These are phyloP conservation scores for Albophoma yamanashiensis DNA, from an alignment of 2,329 filamentous ascomycete genomes.

Conservation along the genomic window DNA sequence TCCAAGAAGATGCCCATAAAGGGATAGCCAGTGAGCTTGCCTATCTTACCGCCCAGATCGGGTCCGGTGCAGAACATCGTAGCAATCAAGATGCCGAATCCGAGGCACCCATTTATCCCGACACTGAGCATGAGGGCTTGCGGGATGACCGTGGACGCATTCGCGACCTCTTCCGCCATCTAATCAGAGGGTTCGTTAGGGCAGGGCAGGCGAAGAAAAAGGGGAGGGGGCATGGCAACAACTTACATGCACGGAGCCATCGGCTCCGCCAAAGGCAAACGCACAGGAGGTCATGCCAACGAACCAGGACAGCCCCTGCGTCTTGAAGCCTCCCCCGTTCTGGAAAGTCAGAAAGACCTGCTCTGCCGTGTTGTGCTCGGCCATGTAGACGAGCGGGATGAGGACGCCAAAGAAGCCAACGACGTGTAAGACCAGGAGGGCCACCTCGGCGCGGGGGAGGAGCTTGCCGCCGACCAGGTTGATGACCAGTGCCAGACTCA, in stretches of 20 bases:
- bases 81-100: neutral
- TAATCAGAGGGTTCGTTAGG: neutral
- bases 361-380: neutral
- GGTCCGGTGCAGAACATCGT: neutral
- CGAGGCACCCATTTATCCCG: neutral
- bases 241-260: neutral
- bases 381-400: neutral
- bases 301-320: neutral
- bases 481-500: neutral
- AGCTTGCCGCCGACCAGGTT: neutral
- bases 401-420: neutral
- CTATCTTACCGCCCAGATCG: neutral
- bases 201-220: neutral
- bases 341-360: neutral
- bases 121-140: neutral
- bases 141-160: neutral
- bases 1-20: neutral
- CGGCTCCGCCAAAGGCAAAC: neutral
- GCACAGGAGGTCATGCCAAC: neutral
- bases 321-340: neutral
- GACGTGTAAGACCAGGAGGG: neutral
- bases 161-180: neutral
- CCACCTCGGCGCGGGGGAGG: neutral
- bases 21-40: neutral
- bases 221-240: neutral